Conservation (phyloP, 2,329 filamentous ascomycete genomes). For the Apiospora pterosperma region DNA sequence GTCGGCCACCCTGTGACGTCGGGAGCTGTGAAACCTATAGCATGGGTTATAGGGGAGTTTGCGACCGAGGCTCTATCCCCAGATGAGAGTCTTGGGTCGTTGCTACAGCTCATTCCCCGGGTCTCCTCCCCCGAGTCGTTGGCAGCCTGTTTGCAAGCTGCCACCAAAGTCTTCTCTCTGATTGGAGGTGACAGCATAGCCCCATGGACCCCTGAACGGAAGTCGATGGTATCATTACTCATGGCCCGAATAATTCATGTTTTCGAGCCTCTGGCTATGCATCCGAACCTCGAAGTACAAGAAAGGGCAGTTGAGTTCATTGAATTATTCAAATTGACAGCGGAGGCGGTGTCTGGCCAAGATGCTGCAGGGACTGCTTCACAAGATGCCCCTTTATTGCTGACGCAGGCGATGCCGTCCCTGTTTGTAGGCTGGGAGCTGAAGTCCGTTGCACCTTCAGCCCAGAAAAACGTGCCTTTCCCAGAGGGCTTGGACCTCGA, state of each 20-base stretch:
- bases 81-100: conserved; percentile 67
- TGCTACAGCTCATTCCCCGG: conserved; percentile 65
- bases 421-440: conserved; percentile 84
- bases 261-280: conserved; percentile 72
- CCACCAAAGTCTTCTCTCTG: conserved; percentile 78
- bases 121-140: conserved; percentile 62
- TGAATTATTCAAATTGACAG: conserved; percentile 82
- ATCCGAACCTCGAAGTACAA: conserved; percentile 90
- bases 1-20: conserved; percentile 54
- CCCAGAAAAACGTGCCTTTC: conserved; percentile 81
- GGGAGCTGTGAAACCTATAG: conserved; percentile 69
- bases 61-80: conserved; percentile 67
- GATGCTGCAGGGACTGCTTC: conserved; percentile 61
- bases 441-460: conserved; percentile 81
- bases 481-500: conserved; percentile 76
- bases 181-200: conserved; percentile 63
- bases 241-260: conserved; percentile 80
- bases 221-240: conserved; percentile 71
- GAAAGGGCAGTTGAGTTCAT: conserved; percentile 90
- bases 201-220: conserved; percentile 70
- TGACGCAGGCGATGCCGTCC: conserved; percentile 87
- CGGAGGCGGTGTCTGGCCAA: conserved; percentile 73
- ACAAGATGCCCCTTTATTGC: conserved; percentile 73
- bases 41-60: conserved; percentile 90
- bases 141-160: conserved; percentile 77